A percentile compares a stretch with the other conserved stretches of the same genome.
Conservation (phyloP, 1,284 basidiomycete genomes). For the Sporisorium scitamineum region DNA sequence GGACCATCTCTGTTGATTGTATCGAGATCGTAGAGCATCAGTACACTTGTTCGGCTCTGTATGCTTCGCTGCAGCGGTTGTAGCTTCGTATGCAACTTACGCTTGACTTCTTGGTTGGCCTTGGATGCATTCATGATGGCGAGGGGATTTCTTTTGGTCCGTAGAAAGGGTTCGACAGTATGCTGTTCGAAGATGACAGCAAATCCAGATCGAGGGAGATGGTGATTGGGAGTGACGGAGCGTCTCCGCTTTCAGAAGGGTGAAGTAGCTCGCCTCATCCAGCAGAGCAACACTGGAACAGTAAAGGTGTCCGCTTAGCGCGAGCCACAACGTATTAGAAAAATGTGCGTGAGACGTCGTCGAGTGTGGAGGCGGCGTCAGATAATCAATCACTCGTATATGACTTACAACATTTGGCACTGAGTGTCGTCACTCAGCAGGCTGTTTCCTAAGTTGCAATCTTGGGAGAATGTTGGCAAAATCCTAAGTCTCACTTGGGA, state of each 20-base stretch:
- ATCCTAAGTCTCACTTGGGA: too few species aligned
- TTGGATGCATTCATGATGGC: slow-evolving; percentile 36
- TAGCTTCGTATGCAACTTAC: slow-evolving; percentile 11
- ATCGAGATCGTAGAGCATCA: not conserved
- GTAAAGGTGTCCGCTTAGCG: slow-evolving; percentile 2
- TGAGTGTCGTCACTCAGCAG: too few species aligned
- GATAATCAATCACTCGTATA: too few species aligned
- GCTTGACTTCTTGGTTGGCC: slow-evolving; percentile 28
- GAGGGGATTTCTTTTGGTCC: not conserved
- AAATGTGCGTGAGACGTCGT: too few species aligned
- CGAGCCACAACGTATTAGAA: slow-evolving; percentile 1
- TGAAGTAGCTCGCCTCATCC: not conserved
- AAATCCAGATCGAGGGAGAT: not conserved
- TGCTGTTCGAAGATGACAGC: not conserved
- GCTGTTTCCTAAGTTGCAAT: too few species aligned
- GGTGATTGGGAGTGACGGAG: not conserved
- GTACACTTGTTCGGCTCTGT: not conserved
- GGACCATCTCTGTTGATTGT: slow-evolving; percentile 28
- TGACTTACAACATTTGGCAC: too few species aligned
- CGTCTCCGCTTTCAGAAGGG: not conserved
- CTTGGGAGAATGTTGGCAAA: too few species aligned
- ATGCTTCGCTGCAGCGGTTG: not conserved
- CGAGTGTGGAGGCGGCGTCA: too few species aligned
- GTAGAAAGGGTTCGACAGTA: not conserved
- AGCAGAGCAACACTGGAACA: slow-evolving; percentile 19